These are phyloP conservation scores for Amborella trichopoda DNA, from an alignment of 164 flowering plant species.

Conservation along the genomic window DNA sequence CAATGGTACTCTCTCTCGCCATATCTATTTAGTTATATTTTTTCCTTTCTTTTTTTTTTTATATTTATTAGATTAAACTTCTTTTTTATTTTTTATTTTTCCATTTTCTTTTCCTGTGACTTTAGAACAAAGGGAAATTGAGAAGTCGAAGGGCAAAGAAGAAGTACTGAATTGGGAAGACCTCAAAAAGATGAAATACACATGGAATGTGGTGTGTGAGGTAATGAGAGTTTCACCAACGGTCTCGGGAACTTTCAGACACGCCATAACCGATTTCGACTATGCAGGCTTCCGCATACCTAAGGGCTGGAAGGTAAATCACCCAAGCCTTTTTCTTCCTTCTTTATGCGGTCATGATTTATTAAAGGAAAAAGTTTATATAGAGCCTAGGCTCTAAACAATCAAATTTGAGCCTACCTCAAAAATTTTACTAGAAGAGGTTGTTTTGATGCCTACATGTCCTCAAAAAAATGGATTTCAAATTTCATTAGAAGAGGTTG, in stretches of 20 bases:
- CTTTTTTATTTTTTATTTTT: not conserved
- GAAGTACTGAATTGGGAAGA: conserved; percentile 1
- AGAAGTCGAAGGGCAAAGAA: not conserved
- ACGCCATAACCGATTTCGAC: conserved; percentile 1
- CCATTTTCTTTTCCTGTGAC: not conserved
- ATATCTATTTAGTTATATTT: not conserved
- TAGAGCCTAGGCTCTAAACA: no score
- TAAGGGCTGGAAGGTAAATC: conserved; percentile 2
- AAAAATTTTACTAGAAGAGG: no score
- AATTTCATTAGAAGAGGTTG: no score
- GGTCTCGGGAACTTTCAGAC: not conserved
- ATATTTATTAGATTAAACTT: not conserved
- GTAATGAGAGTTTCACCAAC: conserved; percentile 4
- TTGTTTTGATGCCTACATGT: no score
- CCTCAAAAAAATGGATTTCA: no score
- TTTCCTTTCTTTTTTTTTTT: not conserved
- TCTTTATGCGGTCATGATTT: no score
- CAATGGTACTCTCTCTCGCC: no score
- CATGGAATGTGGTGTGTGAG: no score
- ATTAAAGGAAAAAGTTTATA: no score
- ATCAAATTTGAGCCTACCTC: no score
- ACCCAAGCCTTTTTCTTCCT: no score
- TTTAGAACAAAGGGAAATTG: conserved; percentile 21
- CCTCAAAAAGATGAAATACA: no score
- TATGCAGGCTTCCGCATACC: conserved; percentile 3